Evolutionary conservation across 1,139 yeast species (phyloP).

Genomic region (Suhomyces bribrorum): DNA sequence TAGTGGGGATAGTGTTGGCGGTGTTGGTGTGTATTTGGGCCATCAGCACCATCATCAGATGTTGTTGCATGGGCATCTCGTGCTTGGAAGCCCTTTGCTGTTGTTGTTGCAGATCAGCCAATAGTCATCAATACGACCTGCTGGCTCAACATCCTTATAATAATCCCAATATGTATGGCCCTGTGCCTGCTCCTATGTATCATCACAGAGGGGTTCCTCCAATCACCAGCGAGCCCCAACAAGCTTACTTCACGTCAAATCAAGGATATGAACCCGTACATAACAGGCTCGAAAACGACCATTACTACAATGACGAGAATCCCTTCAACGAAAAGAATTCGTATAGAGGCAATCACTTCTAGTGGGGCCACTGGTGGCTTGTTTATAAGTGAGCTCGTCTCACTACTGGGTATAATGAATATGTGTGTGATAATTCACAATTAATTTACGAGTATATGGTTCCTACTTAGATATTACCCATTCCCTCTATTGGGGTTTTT

Average conservation of each 20-base stretch:
- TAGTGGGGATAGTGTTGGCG: slow-evolving; percentile 69
- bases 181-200: slow-evolving; percentile 26
- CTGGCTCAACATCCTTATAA: slow-evolving; percentile 23
- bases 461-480: too few relatives aligned
- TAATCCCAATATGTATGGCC: slow-evolving; percentile 43
- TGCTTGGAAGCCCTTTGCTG: slow-evolving; percentile 49
- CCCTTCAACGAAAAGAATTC: slow-evolving; percentile 15
- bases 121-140: slow-evolving; percentile 19
- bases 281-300: slow-evolving; percentile 2
- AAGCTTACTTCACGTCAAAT: slow-evolving; percentile 18
- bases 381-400: too few relatives aligned
- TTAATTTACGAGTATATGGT: too few relatives aligned
- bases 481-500: too few relatives aligned
- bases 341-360: not conserved
- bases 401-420: too few relatives aligned
- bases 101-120: slow-evolving; percentile 43
- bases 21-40: slow-evolving; percentile 47
- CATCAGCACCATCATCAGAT: slow-evolving; percentile 41
- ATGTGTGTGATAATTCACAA: too few relatives aligned
- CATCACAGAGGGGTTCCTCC: slow-evolving; percentile 12
- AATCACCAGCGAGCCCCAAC: slow-evolving; percentile 15
- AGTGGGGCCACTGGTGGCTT: too few relatives aligned
- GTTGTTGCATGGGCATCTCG: slow-evolving; percentile 47
- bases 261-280: slow-evolving; percentile 20
- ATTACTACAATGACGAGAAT: slow-evolving; percentile 14